Base-by-base conservation (phyloP, 1,284 basidiomycete genomes). In the Ceratobasidium sp. region DNA sequence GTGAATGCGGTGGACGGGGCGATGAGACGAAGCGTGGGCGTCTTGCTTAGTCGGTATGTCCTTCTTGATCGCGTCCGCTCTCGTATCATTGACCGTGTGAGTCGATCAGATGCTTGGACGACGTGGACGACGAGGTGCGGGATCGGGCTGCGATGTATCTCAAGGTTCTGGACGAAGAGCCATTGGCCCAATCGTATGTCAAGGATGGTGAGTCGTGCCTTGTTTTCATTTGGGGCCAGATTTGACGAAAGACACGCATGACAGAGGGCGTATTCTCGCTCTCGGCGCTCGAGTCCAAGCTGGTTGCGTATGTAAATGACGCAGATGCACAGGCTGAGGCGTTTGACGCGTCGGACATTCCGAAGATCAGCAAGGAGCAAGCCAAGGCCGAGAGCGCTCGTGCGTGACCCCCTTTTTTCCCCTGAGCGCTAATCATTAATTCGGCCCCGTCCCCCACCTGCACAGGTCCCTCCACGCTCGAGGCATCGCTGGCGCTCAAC, bases 91-190 rank as follows among this genome's bases (percentile, higher is more conserved):
- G 59, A 32, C 32, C 53, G 65, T 26, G 9, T 61, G 28, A 41
- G 39, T n/a, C 18, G 53, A n/a, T 5, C 75, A 94, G 95, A 77
- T 99, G 97, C 80, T 84, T 99, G 76, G 97, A 99, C 80, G 97
- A 99, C 81, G 94, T 98, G 21, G 97, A 99, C 75, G 97, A 99
- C 79, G 97, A 99, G 84, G 97, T 99, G 74, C 90, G 97, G 67
- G 97, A 99, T 81, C 92, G 97, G 73, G 97, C 97, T 4, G 94
- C 97, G 10, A 87, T 99, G 82, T 98, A 97, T 81, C 86, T 97
- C 74, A 91, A 89, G 82, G 86, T 93, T 6, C 88, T 98, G 77
- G 87, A 91, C 76, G 92, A 93, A 79, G 88, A 92, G 75, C 82
- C 86, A 16, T 84, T 99, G 72, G 94, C 93, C 5, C 89, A 93